Evolutionary conservation across 108 stramenopile genomes (phyloP), one percentile per base, ranked within the genome.

Genomic region (Nitzschia sp.): DNA sequence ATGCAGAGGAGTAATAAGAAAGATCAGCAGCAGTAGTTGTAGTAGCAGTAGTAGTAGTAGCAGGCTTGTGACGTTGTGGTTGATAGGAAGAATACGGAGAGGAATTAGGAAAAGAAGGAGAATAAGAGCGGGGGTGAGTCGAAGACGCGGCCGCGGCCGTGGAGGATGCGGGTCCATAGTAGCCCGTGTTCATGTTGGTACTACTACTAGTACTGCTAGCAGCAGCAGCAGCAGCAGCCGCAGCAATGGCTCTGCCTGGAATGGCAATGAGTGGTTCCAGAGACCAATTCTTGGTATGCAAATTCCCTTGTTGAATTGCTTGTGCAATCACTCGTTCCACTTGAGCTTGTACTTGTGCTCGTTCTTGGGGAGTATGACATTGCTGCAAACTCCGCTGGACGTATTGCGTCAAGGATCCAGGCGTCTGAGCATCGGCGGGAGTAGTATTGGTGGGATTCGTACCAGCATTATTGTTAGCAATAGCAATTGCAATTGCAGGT

Each of bases 281-380:
- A 46, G 65, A 44, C 83, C 79, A 80, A 56, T 80, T 54, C 50
- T 53, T 80, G 15, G 70, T 66, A 34, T 80, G 73, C 27, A 80
- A 53, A 36, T 32, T 60, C 22, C 66, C 69, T 22, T 67, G 27
- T 52, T 75, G 70, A 28, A 84, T 71, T 34, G 77, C 55, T 29
- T 63, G 28, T 9, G 73, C 54, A 59, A 83, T 72, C 6, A 50
- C 29, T 21, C 16, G 29, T 61, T 83, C 75, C 28, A 76, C 64
- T 63, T 76, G 23, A 13, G 45, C 15, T 44, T 78, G 68, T 6
- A 83, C 71, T 23, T 30, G 11, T 28, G 38, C 55, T 19, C 59
- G 53, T 38, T 70, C 45, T 35, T 72, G 32, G 11, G 68, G 8
- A 48, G 75, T 78, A 15, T 17, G 26, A 53, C 70, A 68, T 36